Evolutionary conservation across 139 green algal genomes (phyloP), one percentile per base, ranked within the genome.

Genomic region (Chlamydomonas schloesseri): DNA sequence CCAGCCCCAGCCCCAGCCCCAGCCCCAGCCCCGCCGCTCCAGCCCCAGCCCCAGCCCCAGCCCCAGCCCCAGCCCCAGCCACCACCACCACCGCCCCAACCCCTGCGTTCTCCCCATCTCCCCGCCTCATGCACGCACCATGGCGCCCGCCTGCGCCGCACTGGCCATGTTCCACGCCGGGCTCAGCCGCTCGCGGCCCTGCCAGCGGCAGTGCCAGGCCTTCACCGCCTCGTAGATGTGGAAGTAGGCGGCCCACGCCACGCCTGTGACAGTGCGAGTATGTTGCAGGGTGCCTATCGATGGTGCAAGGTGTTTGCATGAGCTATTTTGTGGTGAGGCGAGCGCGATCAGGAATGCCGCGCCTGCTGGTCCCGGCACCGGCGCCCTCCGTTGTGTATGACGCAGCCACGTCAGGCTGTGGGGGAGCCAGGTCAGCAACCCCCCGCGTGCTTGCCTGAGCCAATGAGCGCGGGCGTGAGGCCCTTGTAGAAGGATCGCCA

Each of bases 221-320:
- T 98, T 97, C 53, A 95, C 92, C 1, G 76, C 71, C 85, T 97
- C 96, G 73, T 98, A 98, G 1, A 94, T 83, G 28, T 92, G 90
- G 42, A 98, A 97, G 91, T 98, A 98, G 17, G 95, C 71, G 11
- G 95, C 94, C 96, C 96, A 98, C 3, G 96, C 93, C 17, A 96
- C 46, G 28, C 91, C 95, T 94, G 90, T 8, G n/a, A 15, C 21
- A 74, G 28, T 73, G 17, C 37, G 33, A 21, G 74, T 2, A 11
- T 65, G 29, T 24, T 3, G 67, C 46, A n/a, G n/a, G n/a, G n/a
- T n/a, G n/a, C n/a, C n/a, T n/a, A n/a, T n/a, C n/a, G n/a, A n/a
- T n/a, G n/a, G n/a, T n/a, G n/a, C n/a, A n/a, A n/a, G n/a, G n/a
- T n/a, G n/a, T n/a, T n/a, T n/a, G n/a, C n/a, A n/a, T n/a, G n/a